Conservation (phyloP, 1,284 basidiomycete genomes). For the Cryptococcus sp. region DNA sequence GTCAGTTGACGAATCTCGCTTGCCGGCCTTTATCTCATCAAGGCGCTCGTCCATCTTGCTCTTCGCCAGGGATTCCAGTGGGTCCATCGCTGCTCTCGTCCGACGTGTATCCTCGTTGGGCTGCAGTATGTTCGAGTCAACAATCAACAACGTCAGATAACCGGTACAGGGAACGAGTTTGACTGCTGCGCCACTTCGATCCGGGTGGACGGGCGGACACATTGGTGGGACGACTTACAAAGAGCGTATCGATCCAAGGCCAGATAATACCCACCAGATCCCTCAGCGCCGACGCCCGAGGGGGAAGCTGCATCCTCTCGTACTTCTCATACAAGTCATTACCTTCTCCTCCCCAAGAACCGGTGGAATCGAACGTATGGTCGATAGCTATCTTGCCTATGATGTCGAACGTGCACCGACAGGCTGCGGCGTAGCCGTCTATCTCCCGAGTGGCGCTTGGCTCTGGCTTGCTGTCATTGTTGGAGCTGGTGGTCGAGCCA, state of each 20-base stretch:
- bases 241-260: slow-evolving; percentile 24
- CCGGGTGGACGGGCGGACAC: neutral
- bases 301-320: slow-evolving; percentile 27
- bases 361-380: slow-evolving; percentile 22
- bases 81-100: slow-evolving; percentile 26
- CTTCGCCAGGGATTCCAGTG: slow-evolving; percentile 25
- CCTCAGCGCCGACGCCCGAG: slow-evolving; percentile 15
- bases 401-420: slow-evolving; percentile 30
- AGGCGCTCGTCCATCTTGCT: slow-evolving; percentile 22
- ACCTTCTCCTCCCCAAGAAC: slow-evolving; percentile 23
- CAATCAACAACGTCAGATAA: no score
- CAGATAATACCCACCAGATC: slow-evolving; percentile 17
- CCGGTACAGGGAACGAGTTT: no score
- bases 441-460: slow-evolving; percentile 15
- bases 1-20: slow-evolving; percentile 14
- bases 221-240: slow-evolving; percentile 20
- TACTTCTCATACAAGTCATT: slow-evolving; percentile 25
- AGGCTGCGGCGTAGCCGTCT: slow-evolving; percentile 24
- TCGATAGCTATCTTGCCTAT: slow-evolving; percentile 30
- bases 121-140: no score
- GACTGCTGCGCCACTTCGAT: no score
- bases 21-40: slow-evolving; percentile 22
- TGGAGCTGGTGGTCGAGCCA: neutral
- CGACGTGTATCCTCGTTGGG: slow-evolving; percentile 27
- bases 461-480: no score